Percentiles rank a stretch among this genome's conserved stretches.
Evolutionary conservation across 768 basidiomycete genomes (phyloP).

Genomic region (Polyporus arcularius): DNA sequence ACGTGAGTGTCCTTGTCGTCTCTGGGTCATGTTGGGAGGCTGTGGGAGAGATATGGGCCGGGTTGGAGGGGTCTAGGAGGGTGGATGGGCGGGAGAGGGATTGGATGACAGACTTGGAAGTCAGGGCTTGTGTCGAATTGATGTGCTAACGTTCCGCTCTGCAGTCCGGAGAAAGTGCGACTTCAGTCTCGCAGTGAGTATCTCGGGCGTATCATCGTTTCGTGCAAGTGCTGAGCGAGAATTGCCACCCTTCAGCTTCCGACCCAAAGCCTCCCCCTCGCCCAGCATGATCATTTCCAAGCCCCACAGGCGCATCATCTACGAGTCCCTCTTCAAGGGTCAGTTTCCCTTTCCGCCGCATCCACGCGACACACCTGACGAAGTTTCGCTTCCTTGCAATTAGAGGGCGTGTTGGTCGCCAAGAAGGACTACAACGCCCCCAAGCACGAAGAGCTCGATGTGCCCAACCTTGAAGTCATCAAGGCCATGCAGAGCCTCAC

Average conservation of each 20-base stretch:
- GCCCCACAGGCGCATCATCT: constrained; percentile 92
- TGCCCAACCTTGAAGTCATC: constrained; percentile 70
- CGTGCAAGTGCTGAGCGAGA: not conserved
- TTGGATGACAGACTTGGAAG: constrained; percentile 33
- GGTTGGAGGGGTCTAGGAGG: constrained; percentile 16
- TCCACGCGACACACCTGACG: not conserved
- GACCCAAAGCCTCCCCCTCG: constrained; percentile 28
- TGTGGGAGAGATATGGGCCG: constrained; percentile 10
- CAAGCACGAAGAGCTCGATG: constrained; percentile 86
- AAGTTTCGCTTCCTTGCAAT: not conserved
- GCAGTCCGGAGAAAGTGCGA: constrained; percentile 39
- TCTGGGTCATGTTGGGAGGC: constrained; percentile 1
- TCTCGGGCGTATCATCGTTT: not conserved
- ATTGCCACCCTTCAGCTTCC: constrained; percentile 29
- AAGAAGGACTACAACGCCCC: constrained; percentile 99
- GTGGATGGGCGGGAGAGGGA: constrained; percentile 34
- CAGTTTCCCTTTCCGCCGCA: constrained; percentile 29
- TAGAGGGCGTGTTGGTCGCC: constrained; percentile 98
- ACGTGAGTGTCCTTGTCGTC: constrained; percentile 26
- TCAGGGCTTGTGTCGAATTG: constrained; percentile 4
- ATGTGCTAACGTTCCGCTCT: constrained; percentile 25
- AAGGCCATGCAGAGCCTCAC: constrained; percentile 71
- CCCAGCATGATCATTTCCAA: constrained; percentile 95
- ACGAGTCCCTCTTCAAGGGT: constrained; percentile 99
- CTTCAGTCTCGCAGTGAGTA: constrained; percentile 38